Evolutionary conservation across 1,284 basidiomycete species (phyloP).

Genomic region (Irpex sp.): DNA sequence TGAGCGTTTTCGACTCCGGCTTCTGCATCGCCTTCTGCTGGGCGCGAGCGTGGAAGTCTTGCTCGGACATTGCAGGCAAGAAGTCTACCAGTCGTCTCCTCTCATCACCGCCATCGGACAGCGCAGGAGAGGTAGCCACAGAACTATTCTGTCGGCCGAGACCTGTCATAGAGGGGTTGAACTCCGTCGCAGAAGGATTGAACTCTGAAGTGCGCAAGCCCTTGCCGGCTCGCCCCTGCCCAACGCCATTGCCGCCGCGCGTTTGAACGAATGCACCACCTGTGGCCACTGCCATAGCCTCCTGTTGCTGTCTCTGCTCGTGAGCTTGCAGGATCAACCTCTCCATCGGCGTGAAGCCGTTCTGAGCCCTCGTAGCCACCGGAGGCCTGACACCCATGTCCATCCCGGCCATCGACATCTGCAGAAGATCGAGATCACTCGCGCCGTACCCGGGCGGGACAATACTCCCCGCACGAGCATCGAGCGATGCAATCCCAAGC

Average conservation of each 20-base stretch:
- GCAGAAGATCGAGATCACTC: constrained; percentile 1
- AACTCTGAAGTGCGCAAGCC: constrained; percentile 3
- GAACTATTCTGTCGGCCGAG: neutral
- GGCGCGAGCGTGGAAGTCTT: constrained; percentile 31
- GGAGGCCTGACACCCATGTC: neutral
- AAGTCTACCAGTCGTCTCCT: constrained; percentile 19
- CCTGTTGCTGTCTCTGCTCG: constrained; percentile 28
- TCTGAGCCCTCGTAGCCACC: constrained; percentile 20
- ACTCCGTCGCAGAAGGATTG: constrained; percentile 7
- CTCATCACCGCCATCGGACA: neutral
- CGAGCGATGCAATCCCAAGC: neutral
- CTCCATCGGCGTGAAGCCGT: constrained; percentile 65
- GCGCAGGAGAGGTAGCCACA: neutral
- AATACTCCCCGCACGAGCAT: neutral
- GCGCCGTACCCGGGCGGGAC: neutral
- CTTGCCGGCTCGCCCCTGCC: neutral
- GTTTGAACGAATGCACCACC: neutral
- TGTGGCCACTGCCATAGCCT: constrained; percentile 1
- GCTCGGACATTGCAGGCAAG: constrained; percentile 32
- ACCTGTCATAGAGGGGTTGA: constrained; percentile 1
- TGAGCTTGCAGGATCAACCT: constrained; percentile 64
- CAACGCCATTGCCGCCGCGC: neutral
- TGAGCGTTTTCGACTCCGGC: constrained; percentile 3
- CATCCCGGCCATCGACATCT: constrained; percentile 3
- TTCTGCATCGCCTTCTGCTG: constrained; percentile 2